Percentiles rank a stretch among this genome's conserved stretches.
Conservation (phyloP, 176 grass and related monocot genomes). For the Calamus simplicifolius region DNA sequence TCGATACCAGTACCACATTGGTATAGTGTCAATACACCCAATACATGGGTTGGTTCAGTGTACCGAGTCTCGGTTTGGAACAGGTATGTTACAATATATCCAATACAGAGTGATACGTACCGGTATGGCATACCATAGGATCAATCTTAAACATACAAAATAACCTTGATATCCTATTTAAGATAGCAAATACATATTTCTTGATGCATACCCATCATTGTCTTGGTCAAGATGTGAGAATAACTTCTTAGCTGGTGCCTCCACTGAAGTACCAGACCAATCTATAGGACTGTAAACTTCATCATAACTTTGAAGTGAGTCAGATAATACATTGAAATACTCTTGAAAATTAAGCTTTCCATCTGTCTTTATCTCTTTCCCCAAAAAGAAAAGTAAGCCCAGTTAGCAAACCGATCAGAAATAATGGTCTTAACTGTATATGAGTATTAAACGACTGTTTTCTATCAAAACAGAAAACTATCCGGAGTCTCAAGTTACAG, state of each 20-base stretch:
- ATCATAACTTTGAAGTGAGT: constrained; percentile 64
- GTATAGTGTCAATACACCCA: too few relatives aligned
- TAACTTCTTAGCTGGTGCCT: constrained; percentile 72
- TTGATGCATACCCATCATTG: constrained; percentile 73
- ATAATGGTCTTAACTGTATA: constrained; percentile 12
- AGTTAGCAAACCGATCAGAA: neutral
- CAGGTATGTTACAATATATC: too few relatives aligned
- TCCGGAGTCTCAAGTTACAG: neutral
- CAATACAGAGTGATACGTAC: too few relatives aligned
- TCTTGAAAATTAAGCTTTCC: constrained; percentile 84
- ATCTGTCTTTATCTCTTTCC: constrained; percentile 94
- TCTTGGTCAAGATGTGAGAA: constrained; percentile 76
- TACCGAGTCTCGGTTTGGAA: too few relatives aligned
- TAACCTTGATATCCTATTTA: neutral
- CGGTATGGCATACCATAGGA: too few relatives aligned
- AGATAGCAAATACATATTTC: constrained; percentile 3
- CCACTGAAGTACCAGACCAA: constrained; percentile 33
- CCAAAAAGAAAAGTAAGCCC: constrained; percentile 30
- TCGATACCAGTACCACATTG: too few relatives aligned
- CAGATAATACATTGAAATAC: constrained; percentile 73
- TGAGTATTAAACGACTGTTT: neutral
- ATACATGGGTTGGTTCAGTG: too few relatives aligned
- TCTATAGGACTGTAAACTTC: constrained; percentile 41
- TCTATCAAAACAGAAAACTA: neutral
- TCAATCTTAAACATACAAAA: neutral